Conservation (phyloP, 148 eudicot species). For the Camellia japonica region DNA sequence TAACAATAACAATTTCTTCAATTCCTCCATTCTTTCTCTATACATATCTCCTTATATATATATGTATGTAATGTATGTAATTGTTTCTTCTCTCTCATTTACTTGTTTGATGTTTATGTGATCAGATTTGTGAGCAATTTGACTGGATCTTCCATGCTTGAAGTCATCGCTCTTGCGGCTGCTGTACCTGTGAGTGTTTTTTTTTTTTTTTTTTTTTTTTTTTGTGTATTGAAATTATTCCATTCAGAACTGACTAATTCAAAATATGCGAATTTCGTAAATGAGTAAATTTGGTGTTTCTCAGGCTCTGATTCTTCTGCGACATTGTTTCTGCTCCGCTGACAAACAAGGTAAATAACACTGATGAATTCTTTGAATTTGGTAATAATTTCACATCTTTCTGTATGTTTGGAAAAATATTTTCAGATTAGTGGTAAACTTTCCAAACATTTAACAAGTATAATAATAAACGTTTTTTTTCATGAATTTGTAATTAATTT, state of each 20-base stretch:
- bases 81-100: neutral
- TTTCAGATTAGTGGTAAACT: too few relatives aligned
- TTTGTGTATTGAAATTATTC: neutral
- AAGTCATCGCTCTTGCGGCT: too few relatives aligned
- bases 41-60: neutral
- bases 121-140: too few relatives aligned
- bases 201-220: too few relatives aligned
- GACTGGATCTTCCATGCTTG: too few relatives aligned
- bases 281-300: neutral
- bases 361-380: neutral
- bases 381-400: too few relatives aligned
- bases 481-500: neutral
- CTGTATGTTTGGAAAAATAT: too few relatives aligned
- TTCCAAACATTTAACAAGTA: too few relatives aligned
- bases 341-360: conserved; percentile 12
- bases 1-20: conserved; percentile 19
- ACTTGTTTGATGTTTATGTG: too few relatives aligned
- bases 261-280: neutral
- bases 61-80: neutral
- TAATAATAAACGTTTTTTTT: neutral
- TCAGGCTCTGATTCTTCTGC: conserved; percentile 57
- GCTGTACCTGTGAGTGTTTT: too few relatives aligned
- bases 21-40: conserved; percentile 3
- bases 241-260: neutral
- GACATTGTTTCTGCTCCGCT: conserved; percentile 50